Percentiles rank a stretch among this genome's conserved stretches.
Conservation (phyloP, 768 basidiomycete species). For the Chiua virens region DNA sequence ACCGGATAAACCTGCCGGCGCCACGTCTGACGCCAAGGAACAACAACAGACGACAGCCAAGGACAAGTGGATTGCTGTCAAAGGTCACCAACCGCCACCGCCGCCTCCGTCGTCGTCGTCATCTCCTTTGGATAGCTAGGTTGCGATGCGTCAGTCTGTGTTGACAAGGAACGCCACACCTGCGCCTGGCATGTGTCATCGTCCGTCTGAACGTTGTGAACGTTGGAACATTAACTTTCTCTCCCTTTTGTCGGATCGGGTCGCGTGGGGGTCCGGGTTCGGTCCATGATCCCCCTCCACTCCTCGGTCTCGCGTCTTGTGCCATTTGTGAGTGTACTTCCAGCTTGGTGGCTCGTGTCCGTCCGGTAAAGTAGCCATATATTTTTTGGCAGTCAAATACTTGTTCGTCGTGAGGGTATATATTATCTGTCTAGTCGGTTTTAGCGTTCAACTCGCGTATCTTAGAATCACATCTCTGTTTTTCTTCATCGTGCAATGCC, state of each 20-base stretch:
- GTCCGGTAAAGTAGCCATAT: constrained; percentile 24
- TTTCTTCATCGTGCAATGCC: no score
- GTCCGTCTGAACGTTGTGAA: constrained; percentile 13
- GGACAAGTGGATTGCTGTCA: constrained; percentile 81
- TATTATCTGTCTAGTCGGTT: not conserved
- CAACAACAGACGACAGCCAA: constrained; percentile 30
- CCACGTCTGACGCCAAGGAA: constrained; percentile 22
- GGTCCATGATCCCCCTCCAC: not conserved
- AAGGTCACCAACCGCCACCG: constrained; percentile 39
- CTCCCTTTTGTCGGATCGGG: constrained; percentile 6
- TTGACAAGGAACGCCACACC: not conserved
- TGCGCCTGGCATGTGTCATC: not conserved
- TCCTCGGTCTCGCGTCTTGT: constrained; percentile 17
- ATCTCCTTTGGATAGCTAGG: constrained; percentile 10
- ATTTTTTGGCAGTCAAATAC: constrained; percentile 9
- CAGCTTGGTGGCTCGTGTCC: constrained; percentile 15
- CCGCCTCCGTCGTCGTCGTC: not conserved
- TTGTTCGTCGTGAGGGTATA: constrained; percentile 3
- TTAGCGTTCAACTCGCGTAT: constrained; percentile 1
- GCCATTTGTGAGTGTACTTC: constrained; percentile 19
- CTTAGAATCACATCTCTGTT: constrained; percentile 2
- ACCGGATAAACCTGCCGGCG: constrained; percentile 39
- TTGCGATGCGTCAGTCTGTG: not conserved
- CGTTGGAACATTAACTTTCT: constrained; percentile 1
- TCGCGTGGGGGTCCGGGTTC: not conserved